These are phyloP conservation scores for Kuraishia capsulata DNA, from an alignment of 805 yeast species.

Conservation along the genomic window DNA sequence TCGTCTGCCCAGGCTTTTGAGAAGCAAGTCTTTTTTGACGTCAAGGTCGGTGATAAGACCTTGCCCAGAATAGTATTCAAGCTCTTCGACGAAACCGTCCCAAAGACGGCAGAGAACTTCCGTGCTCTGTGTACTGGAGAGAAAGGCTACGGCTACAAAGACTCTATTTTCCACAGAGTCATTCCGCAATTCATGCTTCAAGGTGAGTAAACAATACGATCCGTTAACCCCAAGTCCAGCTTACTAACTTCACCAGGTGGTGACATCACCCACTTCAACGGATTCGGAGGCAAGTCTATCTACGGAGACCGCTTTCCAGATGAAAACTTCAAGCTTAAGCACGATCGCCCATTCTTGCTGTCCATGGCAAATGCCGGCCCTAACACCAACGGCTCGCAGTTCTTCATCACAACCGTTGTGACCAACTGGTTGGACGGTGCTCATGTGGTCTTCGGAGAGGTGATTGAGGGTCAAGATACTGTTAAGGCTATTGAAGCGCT, in stretches of 20 bases:
- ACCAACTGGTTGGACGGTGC: conserved; percentile 74
- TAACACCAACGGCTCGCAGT: conserved; percentile 88
- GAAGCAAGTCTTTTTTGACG: conserved; percentile 48
- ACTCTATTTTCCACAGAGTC: conserved; percentile 91
- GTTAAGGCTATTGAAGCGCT: conserved; percentile 21
- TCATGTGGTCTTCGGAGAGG: conserved; percentile 76
- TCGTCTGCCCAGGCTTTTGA: conserved; percentile 34
- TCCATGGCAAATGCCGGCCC: conserved; percentile 95
- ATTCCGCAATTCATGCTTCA: conserved; percentile 96
- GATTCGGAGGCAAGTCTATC: conserved; percentile 89
- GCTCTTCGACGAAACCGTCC: conserved; percentile 81
- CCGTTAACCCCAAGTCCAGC: no score
- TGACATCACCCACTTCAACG: conserved; percentile 79
- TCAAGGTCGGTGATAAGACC: conserved; percentile 44
- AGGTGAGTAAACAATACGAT: conserved; percentile 21
- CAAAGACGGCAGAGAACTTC: conserved; percentile 77
- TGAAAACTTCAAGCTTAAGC: conserved; percentile 64
- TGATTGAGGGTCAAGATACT: conserved; percentile 45
- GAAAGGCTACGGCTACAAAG: conserved; percentile 86
- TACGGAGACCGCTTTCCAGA: conserved; percentile 56
- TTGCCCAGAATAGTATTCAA: conserved; percentile 61
- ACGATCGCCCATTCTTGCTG: conserved; percentile 71
- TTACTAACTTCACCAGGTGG: conserved; percentile 32
- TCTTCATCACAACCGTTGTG: conserved; percentile 76
- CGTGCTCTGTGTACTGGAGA: conserved; percentile 84